Conservation (phyloP, 2,329 filamentous ascomycete genomes). For the Myriosclerotinia curreyana region DNA sequence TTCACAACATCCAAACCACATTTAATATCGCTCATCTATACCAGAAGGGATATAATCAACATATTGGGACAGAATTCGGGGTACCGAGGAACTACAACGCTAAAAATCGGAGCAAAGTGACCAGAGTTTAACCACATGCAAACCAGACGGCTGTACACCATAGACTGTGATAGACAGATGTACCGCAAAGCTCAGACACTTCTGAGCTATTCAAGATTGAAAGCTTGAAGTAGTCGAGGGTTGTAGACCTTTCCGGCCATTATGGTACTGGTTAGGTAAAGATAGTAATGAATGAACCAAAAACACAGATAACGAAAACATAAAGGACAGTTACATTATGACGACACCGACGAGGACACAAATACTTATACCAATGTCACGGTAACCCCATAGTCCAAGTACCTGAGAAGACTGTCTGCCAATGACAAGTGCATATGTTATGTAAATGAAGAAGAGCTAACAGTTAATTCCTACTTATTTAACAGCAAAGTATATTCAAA, state of each 20-base stretch:
- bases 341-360: not conserved
- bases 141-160: not conserved
- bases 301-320: not conserved
- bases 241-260: not conserved
- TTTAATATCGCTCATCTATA: not conserved
- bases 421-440: not conserved
- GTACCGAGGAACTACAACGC: not conserved
- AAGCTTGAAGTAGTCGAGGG: not conserved
- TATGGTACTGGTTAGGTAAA: not conserved
- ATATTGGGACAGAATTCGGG: not conserved
- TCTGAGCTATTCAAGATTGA: not conserved
- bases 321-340: not conserved
- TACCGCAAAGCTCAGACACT: not conserved
- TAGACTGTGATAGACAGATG: not conserved
- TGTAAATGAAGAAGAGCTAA: not conserved
- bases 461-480: not conserved
- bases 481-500: too few species aligned
- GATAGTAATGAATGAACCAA: not conserved
- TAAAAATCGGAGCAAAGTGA: too few species aligned
- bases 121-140: not conserved
- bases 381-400: not conserved
- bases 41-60: not conserved
- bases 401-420: not conserved
- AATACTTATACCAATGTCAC: not conserved
- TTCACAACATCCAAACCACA: not conserved